Base-by-base conservation (phyloP, 805 yeast genomes). In the Ogataea neopini region DNA sequence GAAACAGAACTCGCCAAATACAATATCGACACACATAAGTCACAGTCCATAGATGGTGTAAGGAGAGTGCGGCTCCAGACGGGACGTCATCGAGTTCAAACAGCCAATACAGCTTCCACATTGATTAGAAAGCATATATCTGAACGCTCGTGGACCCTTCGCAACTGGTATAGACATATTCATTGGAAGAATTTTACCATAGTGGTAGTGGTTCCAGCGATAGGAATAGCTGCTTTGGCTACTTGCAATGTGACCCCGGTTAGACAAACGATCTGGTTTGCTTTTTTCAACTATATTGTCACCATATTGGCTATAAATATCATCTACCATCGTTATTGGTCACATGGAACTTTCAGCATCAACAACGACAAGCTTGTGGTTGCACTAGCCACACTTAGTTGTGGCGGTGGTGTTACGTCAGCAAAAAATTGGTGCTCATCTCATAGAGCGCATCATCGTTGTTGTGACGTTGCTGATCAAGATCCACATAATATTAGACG, bases 381-480 rank as follows among this genome's bases (percentile, higher is more conserved):
- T 29, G 58, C 74, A 23, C 76, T 84, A 48, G 77, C 83, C n/a
- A 59, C 82, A 0, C 71, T 81, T 37, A 91, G 92, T 5, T 70
- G 84, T 14, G 84, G 88, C 54, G 80, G 84, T 6, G 96, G 90
- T 2, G 70, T 88, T 45, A 96, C 96, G 4, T 76, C 88, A 2
- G 80, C 83, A 10, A 75, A 83, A 59, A 77, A 84, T 78, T 89
- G 96, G 96, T 84, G 87, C 18, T 74, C 84, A 13, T 75, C 87
- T 39, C 98, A 91, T 71, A 73, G 96, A 50, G 90, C 94, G 3
- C 97, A 91, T 69, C 97, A 91, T 67, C 80, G 92, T 49, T 87
- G 78, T 65, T 84, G 94, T 36, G 96, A 91, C 62, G 36, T 58
- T 9, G 85, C 95, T 0, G 96, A 88, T 50, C 76, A 78, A 58